A percentile compares a stretch with the other conserved stretches of the same genome.
These are phyloP conservation scores for Boletus tomentosulus DNA, from an alignment of 768 basidiomycete species.

Conservation along the genomic window DNA sequence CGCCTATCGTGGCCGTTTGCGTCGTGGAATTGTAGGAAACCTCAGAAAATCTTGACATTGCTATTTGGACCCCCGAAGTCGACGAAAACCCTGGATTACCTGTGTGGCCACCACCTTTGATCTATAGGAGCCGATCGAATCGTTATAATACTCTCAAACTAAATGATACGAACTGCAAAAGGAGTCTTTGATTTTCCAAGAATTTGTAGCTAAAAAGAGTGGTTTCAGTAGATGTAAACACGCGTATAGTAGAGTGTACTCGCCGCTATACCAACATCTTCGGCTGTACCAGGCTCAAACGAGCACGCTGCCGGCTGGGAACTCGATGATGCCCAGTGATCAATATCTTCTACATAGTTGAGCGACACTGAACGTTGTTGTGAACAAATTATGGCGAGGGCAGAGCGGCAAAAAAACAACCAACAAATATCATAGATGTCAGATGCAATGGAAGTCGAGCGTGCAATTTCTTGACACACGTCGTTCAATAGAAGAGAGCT, in stretches of 20 bases:
- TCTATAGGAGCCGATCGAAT: slow-evolving; percentile 27
- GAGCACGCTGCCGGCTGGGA: slow-evolving; percentile 44
- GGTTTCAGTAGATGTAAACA: neutral
- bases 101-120: slow-evolving; percentile 61
- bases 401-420: neutral
- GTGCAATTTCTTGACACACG: neutral
- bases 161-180: slow-evolving; percentile 17
- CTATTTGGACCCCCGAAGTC: slow-evolving; percentile 51
- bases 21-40: slow-evolving; percentile 33
- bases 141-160: neutral
- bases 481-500: neutral
- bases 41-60: slow-evolving; percentile 46
- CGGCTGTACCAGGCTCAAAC: slow-evolving; percentile 52
- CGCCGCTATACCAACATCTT: slow-evolving; percentile 50
- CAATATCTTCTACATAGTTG: slow-evolving; percentile 40
- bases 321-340: slow-evolving; percentile 52
- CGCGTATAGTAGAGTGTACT: neutral
- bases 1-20: slow-evolving; percentile 37
- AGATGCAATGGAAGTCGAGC: slow-evolving; percentile 35
- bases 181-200: slow-evolving; percentile 43
- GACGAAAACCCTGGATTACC: slow-evolving; percentile 55
- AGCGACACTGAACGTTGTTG: slow-evolving; percentile 4
- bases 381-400: neutral
- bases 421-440: slow-evolving; percentile 44
- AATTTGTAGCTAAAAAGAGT: slow-evolving; percentile 4